Evolutionary conservation across 176 grass and related monocot genomes (phyloP).

Genomic region (Ampelocalamus luodianensis): DNA sequence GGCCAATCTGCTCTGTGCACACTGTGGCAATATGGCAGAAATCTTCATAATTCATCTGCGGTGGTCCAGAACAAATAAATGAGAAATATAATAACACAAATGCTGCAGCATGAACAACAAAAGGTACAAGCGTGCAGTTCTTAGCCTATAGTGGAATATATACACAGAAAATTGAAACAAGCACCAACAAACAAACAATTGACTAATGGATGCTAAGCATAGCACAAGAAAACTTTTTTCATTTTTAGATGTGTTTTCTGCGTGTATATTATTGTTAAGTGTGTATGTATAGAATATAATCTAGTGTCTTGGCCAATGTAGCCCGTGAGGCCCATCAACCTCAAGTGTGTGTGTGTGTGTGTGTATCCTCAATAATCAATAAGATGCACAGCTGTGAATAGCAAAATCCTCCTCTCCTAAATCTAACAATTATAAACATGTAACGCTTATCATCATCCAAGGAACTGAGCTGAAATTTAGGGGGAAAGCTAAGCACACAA

Average conservation of each 20-base stretch:
- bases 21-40: slow-evolving; percentile 98
- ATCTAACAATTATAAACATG: not conserved
- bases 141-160: not conserved
- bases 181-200: slow-evolving; percentile 15
- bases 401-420: too few relatives aligned
- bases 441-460: too few relatives aligned
- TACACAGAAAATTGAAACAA: not conserved
- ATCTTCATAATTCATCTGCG: slow-evolving; percentile 99
- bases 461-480: too few relatives aligned
- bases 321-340: too few relatives aligned
- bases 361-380: too few relatives aligned
- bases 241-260: not conserved
- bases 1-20: slow-evolving; percentile 96
- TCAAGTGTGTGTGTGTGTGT: too few relatives aligned
- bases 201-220: not conserved
- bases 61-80: slow-evolving; percentile 21
- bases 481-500: not conserved
- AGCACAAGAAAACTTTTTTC: not conserved
- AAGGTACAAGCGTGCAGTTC: not conserved
- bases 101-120: not conserved
- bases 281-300: too few relatives aligned
- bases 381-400: too few relatives aligned
- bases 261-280: not conserved
- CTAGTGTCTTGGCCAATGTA: too few relatives aligned
- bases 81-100: slow-evolving; percentile 11